Base-by-base conservation (phyloP, 2,329 filamentous ascomycete species). In the Niveomyces coronatus region DNA sequence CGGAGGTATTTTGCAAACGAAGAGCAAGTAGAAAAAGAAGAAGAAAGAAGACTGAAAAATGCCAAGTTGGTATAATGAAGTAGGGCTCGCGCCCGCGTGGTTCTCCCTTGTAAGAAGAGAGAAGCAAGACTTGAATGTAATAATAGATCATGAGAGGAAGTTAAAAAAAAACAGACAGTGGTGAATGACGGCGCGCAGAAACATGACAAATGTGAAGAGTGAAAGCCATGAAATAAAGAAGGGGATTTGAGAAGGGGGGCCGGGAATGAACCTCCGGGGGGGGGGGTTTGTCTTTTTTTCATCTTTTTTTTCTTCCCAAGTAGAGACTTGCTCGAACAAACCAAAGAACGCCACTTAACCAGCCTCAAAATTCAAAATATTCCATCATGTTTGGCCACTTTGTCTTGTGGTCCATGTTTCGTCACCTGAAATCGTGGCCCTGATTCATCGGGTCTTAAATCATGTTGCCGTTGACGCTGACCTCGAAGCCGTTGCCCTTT, bases 401-500 rank as follows among this genome's bases (percentile, higher is more conserved):
- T n/a, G n/a, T n/a, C n/a, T n/a, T n/a, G n/a, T n/a, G n/a, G n/a
- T n/a, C n/a, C n/a, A n/a, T n/a, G n/a, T n/a, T n/a, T n/a, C n/a
- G n/a, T n/a, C n/a, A n/a, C n/a, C n/a, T n/a, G n/a, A n/a, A n/a
- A n/a, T n/a, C n/a, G n/a, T n/a, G n/a, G n/a, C n/a, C n/a, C n/a
- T n/a, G n/a, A n/a, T n/a, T n/a, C 23, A 7, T 24, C 10, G 18
- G n/a, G 18, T 10, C 15, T 51, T 61, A 82, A 53, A 83, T 80
- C 75, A 80, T 81, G 60, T 77, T 81, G 31, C 85, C 85, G 54
- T 89, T 89, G 46, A 88, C 76, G 53, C 78, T 82, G 50, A 91
- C 76, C 62, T 88, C 82, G 50, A 82, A 89, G 14, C 85, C 85
- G 49, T 86, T 79, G 32, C 76, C 79, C 71, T 88, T 91, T 61